Evolutionary conservation across 352 stramenopile genomes (phyloP).

Genomic region (Globisporangium carolinianum): DNA sequence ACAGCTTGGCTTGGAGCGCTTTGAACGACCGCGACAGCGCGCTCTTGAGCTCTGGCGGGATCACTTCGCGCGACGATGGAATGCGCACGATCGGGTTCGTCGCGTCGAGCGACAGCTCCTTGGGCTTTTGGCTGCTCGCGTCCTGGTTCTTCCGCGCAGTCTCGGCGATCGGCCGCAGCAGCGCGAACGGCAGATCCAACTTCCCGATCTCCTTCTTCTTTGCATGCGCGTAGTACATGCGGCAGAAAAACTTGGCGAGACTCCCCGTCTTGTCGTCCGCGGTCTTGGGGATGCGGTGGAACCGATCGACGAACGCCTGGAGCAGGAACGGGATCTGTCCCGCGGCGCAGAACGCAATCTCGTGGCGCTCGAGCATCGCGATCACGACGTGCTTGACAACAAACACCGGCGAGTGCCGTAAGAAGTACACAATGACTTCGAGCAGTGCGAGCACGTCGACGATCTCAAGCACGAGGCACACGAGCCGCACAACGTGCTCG

Average conservation of each 20-base stretch:
- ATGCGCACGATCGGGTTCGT: constrained; percentile 76
- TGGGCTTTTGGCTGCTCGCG: constrained; percentile 39
- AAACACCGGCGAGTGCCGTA: constrained; percentile 64
- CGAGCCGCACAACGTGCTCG: constrained; percentile 73
- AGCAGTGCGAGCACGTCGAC: constrained; percentile 72
- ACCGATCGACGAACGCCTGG: constrained; percentile 80
- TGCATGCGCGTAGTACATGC: constrained; percentile 77
- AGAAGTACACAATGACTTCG: constrained; percentile 80
- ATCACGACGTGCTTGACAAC: constrained; percentile 81
- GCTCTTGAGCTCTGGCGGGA: constrained; percentile 65
- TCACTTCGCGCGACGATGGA: constrained; percentile 57
- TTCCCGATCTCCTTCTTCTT: constrained; percentile 81
- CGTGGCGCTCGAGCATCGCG: constrained; percentile 75
- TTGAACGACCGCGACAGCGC: constrained; percentile 70
- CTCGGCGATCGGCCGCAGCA: constrained; percentile 69
- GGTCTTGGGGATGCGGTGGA: constrained; percentile 55
- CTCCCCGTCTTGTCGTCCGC: constrained; percentile 69
- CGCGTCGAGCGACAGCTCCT: constrained; percentile 64
- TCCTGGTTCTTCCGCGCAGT: constrained; percentile 81
- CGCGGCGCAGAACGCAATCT: constrained; percentile 76
- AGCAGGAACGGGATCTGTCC: constrained; percentile 76
- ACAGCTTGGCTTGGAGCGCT: constrained; percentile 56
- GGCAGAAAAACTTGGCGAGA: constrained; percentile 77
- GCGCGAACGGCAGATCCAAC: constrained; percentile 59
- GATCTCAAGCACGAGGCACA: constrained; percentile 78